These are phyloP conservation scores for Termitomyces sp. DNA, from an alignment of 768 basidiomycete species.

Conservation along the genomic window DNA sequence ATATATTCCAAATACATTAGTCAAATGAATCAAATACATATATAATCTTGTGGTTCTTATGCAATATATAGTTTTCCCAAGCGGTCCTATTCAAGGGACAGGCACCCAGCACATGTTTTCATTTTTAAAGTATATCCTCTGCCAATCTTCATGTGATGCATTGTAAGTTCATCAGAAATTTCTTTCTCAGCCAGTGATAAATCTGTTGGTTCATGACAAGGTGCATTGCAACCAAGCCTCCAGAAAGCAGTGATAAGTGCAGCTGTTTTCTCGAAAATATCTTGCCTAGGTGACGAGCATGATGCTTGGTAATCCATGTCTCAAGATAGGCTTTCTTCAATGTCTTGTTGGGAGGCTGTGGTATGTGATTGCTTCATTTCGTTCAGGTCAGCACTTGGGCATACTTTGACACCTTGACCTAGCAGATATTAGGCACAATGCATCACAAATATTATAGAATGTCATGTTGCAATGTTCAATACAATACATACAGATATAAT, in stretches of 20 bases:
- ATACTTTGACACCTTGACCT: conserved; percentile 5
- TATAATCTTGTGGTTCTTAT: background rate
- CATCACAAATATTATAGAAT: no score
- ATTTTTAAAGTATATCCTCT: background rate
- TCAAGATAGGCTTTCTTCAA: background rate
- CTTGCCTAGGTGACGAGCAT: background rate
- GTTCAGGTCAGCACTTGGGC: background rate
- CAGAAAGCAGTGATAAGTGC: background rate
- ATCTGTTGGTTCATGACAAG: background rate
- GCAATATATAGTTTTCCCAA: background rate
- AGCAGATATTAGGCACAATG: no score
- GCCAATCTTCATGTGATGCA: background rate
- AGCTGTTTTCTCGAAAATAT: conserved; percentile 9
- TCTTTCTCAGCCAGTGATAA: background rate
- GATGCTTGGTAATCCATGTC: no score
- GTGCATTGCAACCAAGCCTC: background rate
- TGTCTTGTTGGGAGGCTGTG: background rate
- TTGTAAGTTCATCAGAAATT: background rate
- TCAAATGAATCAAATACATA: no score
- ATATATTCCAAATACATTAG: no score
- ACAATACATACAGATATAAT: no score
- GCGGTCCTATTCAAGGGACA: background rate
- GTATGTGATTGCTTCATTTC: background rate
- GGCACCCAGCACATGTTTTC: background rate
- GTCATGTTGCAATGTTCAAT: no score